phyloP scores from a whole-genome alignment of 768 basidiomycete genomes.

The Lyophyllum decastes region DNA sequence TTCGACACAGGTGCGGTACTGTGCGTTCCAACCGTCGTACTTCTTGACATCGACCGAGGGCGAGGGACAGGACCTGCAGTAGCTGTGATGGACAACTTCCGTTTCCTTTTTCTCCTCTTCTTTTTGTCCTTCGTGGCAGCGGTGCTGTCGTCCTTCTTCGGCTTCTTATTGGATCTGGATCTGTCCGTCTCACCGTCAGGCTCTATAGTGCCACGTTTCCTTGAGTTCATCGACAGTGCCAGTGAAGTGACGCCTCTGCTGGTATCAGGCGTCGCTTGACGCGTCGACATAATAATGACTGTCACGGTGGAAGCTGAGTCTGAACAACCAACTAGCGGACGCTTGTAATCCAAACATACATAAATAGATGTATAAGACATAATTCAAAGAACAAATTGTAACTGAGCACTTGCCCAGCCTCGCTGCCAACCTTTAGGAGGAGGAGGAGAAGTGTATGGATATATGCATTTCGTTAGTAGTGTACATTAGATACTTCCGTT shows the following conservation, averaged over 20 bases:
- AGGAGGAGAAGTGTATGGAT: too few species aligned
- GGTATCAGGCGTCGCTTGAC: constrained; percentile 35
- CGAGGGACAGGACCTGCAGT: constrained; percentile 13
- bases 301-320: neutral
- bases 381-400: neutral
- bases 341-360: neutral
- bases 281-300: constrained; percentile 26
- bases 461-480: too few species aligned
- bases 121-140: constrained; percentile 34
- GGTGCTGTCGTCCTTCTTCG: constrained; percentile 25
- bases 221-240: constrained; percentile 27
- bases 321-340: neutral
- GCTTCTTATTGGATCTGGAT: constrained; percentile 30
- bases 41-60: constrained; percentile 16
- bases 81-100: constrained; percentile 30
- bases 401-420: too few species aligned
- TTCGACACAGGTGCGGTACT: constrained; percentile 2
- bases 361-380: neutral
- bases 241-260: constrained; percentile 23
- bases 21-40: constrained; percentile 13
- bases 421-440: too few species aligned
- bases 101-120: constrained; percentile 37
- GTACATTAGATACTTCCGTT: too few species aligned
- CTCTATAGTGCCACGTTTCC: constrained; percentile 34
- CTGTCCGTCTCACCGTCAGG: constrained; percentile 21